These are phyloP conservation scores for Trichoderma harzianum DNA, from an alignment of 2,329 filamentous ascomycete species.

Conservation along the genomic window DNA sequence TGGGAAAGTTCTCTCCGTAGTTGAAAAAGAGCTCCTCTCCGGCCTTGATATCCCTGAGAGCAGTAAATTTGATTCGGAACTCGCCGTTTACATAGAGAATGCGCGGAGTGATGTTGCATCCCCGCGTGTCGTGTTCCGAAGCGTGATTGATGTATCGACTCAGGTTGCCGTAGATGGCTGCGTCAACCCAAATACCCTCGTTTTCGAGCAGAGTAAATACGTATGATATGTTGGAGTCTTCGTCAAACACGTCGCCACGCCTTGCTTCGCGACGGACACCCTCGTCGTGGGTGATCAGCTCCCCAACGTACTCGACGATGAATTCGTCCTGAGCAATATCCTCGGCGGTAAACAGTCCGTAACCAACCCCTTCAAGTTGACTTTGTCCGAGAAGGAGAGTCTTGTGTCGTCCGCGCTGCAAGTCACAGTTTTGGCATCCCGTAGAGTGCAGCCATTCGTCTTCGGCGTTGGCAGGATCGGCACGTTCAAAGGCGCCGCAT, in stretches of 20 bases:
- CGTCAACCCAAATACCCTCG: constrained; percentile 67
- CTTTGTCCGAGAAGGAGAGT: constrained; percentile 67
- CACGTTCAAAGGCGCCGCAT: constrained; percentile 66
- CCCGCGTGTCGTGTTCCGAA: constrained; percentile 44
- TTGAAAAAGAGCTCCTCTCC: constrained; percentile 81
- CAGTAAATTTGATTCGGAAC: constrained; percentile 72
- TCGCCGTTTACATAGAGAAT: constrained; percentile 72
- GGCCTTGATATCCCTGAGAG: constrained; percentile 60
- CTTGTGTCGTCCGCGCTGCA: constrained; percentile 67
- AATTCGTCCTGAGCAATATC: constrained; percentile 66
- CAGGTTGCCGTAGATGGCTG: constrained; percentile 73
- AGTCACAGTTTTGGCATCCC: constrained; percentile 67
- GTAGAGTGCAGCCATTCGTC: constrained; percentile 53
- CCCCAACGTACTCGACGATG: constrained; percentile 77
- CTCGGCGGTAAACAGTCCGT: constrained; percentile 71
- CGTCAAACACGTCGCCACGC: constrained; percentile 58
- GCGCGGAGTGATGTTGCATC: constrained; percentile 62
- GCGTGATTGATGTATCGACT: constrained; percentile 83
- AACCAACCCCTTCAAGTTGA: constrained; percentile 64
- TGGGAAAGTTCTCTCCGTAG: constrained; percentile 68
- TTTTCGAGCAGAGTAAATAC: constrained; percentile 58
- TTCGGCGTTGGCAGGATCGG: constrained; percentile 65
- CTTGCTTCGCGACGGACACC: constrained; percentile 63
- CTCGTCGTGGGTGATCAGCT: constrained; percentile 68
- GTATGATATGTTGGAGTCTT: constrained; percentile 61